Base-by-base conservation (phyloP, 1,284 basidiomycete species). In the Sporisorium sorghi region DNA sequence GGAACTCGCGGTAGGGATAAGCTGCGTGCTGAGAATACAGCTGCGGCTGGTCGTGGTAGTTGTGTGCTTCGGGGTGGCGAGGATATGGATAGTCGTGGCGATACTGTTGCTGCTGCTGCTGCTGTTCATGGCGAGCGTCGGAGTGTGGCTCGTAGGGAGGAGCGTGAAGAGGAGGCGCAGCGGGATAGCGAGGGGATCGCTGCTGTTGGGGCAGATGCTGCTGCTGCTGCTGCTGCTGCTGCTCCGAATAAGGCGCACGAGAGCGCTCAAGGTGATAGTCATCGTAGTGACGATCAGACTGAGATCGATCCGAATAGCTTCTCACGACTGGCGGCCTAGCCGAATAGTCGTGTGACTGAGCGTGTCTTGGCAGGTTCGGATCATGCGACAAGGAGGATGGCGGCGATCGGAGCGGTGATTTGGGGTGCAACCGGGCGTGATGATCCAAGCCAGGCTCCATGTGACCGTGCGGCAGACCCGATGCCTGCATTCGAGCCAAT, bases 401-500 rank as follows among this genome's bases (percentile, higher is more conserved):
- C 17, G 26, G 42, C 14, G 40, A 15, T 26, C 28, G 46, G 11
- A 52, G 51, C 21, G 58, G 50, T 23, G 53, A 46, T 33, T 46
- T 55, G 9, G 24, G 32, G 28, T 30, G 47, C 24, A 50, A 42
- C 2, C 23, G 30, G n/a, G n/a, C n/a, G 17, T 58, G 63, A 30
- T 54, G 64, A 21, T 56, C 55, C 12, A 26, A 43, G 7, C 35
- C 24, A 32, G 42, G 17, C 10, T 67, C 58, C 43, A 43, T 48
- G 33, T 62, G 58, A 47, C 33, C 55, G 6, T 62, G 65, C 42
- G 65, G 53, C 24, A 68, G 21, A 47, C 55, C 59, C 44, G 65
- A 62, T 15, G 51, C 48, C 23, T 62, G 65, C 49, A 57, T 61
- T 28, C 35, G 40, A 26, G 50, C 39, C 40, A 43, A 24, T 30